phyloP scores from a whole-genome alignment of 2,329 filamentous ascomycete species.

The Alternaria panax region DNA sequence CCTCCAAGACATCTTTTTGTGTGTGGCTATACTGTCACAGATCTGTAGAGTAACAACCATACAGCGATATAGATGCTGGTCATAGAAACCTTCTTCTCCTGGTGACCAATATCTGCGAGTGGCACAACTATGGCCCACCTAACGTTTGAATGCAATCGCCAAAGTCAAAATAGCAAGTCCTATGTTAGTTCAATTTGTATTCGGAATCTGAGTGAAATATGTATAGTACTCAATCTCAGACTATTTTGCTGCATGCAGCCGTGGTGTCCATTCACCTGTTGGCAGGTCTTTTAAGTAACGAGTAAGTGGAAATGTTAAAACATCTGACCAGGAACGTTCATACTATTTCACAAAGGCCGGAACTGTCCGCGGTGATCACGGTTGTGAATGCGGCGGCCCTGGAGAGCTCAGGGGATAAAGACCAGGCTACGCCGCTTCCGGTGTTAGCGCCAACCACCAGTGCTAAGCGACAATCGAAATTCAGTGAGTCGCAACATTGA shows the following conservation, averaged over 20 bases:
- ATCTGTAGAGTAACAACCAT: neutral
- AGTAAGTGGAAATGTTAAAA: neutral
- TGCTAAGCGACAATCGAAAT: conserved; percentile 25
- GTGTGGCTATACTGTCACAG: neutral
- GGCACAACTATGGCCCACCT: neutral
- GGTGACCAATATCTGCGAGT: neutral
- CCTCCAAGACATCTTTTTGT: too few relatives aligned
- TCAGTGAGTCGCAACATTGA: conserved; percentile 20
- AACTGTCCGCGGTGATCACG: neutral
- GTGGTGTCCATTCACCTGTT: neutral
- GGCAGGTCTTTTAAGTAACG: neutral
- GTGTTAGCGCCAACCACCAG: conserved; percentile 10
- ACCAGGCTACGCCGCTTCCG: neutral
- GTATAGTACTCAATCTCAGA: neutral
- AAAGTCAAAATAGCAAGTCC: neutral
- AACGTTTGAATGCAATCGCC: neutral
- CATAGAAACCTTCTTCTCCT: too few relatives aligned
- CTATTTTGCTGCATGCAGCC: neutral
- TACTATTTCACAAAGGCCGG: neutral
- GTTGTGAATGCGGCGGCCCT: neutral
- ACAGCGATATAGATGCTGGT: too few relatives aligned
- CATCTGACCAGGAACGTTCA: neutral
- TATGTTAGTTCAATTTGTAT: neutral
- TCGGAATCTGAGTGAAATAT: neutral
- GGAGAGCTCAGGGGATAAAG: neutral